phyloP scores from a whole-genome alignment of 306 rosid species.

The Trichosanthes truncata region DNA sequence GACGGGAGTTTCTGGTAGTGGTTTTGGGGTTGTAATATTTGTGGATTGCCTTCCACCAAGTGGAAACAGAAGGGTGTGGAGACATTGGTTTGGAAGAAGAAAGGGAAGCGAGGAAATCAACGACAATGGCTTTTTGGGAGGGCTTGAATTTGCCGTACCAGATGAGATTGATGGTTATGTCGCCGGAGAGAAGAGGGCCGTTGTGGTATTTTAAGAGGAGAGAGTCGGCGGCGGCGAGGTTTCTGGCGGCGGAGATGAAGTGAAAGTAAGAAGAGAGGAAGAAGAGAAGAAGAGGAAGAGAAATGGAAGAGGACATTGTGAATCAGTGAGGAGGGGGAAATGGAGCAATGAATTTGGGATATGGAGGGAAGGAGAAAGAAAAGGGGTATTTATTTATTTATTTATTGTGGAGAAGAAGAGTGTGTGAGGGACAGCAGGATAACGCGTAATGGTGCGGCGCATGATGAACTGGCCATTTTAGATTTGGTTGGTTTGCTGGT shows the following conservation, averaged over 20 bases:
- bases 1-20: background rate
- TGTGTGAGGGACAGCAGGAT: background rate
- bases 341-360: too few relatives aligned
- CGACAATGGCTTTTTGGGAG: conserved; percentile 47
- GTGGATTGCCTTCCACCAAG: conserved; percentile 40
- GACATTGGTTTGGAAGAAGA: conserved; percentile 18
- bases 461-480: too few relatives aligned
- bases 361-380: background rate
- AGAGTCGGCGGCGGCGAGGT: too few relatives aligned
- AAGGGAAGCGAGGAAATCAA: conserved; percentile 63
- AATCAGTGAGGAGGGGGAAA: too few relatives aligned
- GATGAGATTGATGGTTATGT: conserved; percentile 42
- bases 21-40: conserved; percentile 24
- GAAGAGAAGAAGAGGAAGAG: background rate
- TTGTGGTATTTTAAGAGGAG: conserved; percentile 35
- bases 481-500: too few relatives aligned
- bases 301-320: conserved; percentile 23
- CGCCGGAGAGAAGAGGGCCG: conserved; percentile 53
- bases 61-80: conserved; percentile 36
- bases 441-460: background rate
- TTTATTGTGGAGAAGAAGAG: too few relatives aligned
- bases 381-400: background rate
- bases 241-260: too few relatives aligned
- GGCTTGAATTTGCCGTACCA: conserved; percentile 72
- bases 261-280: background rate